Evolutionary conservation across 129 eudicot species (phyloP), one percentile per base, ranked within the genome.

Genomic region (Smallanthus sonchifolius): DNA sequence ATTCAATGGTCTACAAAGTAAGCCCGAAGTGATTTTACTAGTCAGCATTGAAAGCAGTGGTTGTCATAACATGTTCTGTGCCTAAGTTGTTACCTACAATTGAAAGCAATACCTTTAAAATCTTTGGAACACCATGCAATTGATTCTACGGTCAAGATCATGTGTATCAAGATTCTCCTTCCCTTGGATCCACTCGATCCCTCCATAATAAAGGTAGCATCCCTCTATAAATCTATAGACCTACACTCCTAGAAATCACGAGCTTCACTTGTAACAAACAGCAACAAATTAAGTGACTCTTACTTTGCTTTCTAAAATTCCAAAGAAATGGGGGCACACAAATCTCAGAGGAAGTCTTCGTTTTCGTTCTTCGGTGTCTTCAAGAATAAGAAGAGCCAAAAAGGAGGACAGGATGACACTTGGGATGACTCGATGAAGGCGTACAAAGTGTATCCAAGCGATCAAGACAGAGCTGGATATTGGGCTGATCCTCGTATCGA

Each of bases 351-450:
- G 70, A 74, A 67, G 57, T 60, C 76, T n/a, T 80, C 84, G 2
- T 75, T 80, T 47, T 66, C 83, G 0, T 34, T 80, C 10, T 68
- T 80, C 4, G 65, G 84, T 35, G 28, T 80, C n/a, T 80, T 80
- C 51, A 80, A 75, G 44, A 4, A 9, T 15, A 80, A 60, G 67
- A 80, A 74, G 84, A 75, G 76, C 49, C 66, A 69, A 20, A 47
- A 45, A 75, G 75, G 38, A 24, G 80, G 28, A 0, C 17, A 28
- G 16, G 79, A 65, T 0, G 72, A 80, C 65, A 38, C 19, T 16
- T 74, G 80, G 76, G 84, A 80, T 9, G 84, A 80, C 75, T 75
- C 84, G n/a, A 68, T 80, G 59, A 80, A 75, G 65, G 83, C 83
- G 17, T 79, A 79, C 69, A 79, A 79, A 79, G 83, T 79, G 68